Evolutionary conservation across 768 basidiomycete genomes (phyloP), one percentile per base, ranked within the genome.

Genomic region (Mycena filopes): DNA sequence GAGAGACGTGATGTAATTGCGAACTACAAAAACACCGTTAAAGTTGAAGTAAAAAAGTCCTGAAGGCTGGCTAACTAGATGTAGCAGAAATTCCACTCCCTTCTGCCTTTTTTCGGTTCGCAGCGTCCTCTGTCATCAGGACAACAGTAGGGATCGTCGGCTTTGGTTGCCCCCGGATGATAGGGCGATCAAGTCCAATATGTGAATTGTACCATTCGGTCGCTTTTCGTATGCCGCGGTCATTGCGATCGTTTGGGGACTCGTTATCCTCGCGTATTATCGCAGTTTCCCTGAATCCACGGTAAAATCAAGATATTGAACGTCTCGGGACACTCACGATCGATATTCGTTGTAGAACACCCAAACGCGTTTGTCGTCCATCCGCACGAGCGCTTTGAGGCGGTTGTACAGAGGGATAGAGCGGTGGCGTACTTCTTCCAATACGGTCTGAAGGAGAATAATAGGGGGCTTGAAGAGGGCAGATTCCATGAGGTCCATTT

Each of bases 401-500:
- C 96, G 91, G 75, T 96, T 98, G 79, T 94, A 95, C 18, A 99
- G 80, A 4, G 97, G 97, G 26, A 99, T 79, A 1, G 93, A 95
- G 21, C 98, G 86, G 75, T 99, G 98, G 62, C 97, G 86, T 63
- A 98, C 95, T 87, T 99, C 98, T 69, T 98, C 94, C 55, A 99
- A 82, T 2, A 98, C 96, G 0, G 97, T 99, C 78, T 99, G 97
- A 2, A 98, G 86, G 25, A 99, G 81, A 59, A 99, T 90, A 57
- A 98, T 88, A 0, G 96, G 95, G 0, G 91, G 82, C 0, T 79
- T 84, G 71, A 96, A 93, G 1, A 88, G 80, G 2, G 84, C 79
- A 0, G 92, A 93, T 75, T 95, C 93, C 41, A 99, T 82, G 55
- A 99, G 83, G 78, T 99, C 98, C 93, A 99, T 98, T 94, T 98